Percentiles rank a stretch among this genome's conserved stretches.
phyloP scores from a whole-genome alignment of 352 stramenopile genomes.

The Saprolegnia diclina region DNA sequence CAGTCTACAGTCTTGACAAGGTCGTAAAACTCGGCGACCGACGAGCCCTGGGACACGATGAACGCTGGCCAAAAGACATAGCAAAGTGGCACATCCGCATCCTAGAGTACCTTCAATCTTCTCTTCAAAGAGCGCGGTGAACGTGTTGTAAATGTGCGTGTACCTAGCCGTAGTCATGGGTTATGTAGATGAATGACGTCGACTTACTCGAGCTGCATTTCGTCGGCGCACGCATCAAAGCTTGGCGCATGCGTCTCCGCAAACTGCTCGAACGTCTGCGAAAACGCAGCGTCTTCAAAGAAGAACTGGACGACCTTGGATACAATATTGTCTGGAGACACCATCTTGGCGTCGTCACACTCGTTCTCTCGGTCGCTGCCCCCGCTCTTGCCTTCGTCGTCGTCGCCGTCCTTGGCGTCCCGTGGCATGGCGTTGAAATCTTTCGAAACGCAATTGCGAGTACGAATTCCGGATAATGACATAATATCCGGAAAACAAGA shows the following conservation, averaged over 20 bases:
- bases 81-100: too few species aligned
- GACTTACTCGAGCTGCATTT: conserved; percentile 70
- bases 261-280: conserved; percentile 63
- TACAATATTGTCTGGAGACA: conserved; percentile 33
- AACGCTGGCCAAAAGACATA: conserved; percentile 34
- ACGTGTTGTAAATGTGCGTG: conserved; percentile 73
- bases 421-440: not conserved
- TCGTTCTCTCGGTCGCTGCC: not conserved
- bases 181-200: not conserved
- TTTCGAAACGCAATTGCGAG: too few species aligned
- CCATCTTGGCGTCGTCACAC: not conserved
- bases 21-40: conserved; percentile 62
- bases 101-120: conserved; percentile 58
- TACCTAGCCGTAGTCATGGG: conserved; percentile 35
- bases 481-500: not conserved
- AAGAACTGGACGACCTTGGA: conserved; percentile 69
- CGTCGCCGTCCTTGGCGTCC: not conserved
- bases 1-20: conserved; percentile 30
- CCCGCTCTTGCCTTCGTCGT: not conserved
- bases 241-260: conserved; percentile 46
- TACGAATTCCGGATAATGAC: not conserved
- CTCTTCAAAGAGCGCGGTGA: conserved; percentile 62
- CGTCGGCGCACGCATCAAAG: conserved; percentile 63
- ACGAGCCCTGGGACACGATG: conserved; percentile 51
- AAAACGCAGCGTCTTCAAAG: conserved; percentile 74